Base-by-base conservation (phyloP, 2,329 filamentous ascomycete species). In the Stagonosporopsis rhizophila region DNA sequence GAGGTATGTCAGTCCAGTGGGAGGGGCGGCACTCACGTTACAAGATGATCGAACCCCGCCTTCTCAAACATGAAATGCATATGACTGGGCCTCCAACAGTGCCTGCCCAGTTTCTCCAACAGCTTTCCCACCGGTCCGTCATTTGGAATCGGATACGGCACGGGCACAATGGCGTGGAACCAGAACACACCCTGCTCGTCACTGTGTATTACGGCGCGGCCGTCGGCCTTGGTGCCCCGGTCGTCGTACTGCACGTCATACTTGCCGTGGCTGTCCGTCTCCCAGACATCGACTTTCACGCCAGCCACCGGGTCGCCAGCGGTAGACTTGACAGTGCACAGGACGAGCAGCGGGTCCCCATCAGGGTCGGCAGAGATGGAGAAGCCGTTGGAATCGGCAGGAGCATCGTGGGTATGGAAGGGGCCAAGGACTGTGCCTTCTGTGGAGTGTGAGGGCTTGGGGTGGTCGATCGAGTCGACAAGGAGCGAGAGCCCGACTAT, bases 111-210 rank as follows among this genome's bases (percentile, higher is more conserved):
- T 25, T 52, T 59, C 23, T 52, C 52, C 48, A 76, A 44, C 64
- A 76, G 62, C 46, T 64, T 64, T 1, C 73, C 92, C 1, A 96
- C 91, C 0, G 92, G 92, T 34, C 74, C 74, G 75, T 96, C 91
- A 66, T 91, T 83, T 1, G 91, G 91, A 67, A 96, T 95, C 0
- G 90, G 89, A 76, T 96, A 96, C 49, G 89, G 87, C 55, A 96
- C 91, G 0, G 92, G 92, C 57, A 89, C 87, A 71, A 96, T 91
- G 0, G 89, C 91, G 68, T 87, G 88, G 80, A 96, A 96, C 87
- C 89, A 96, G 73, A 96, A 95, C 1, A 82, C 70, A 0, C 93
- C 94, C 32, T 92, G 80, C 0, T 82, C 80, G 64, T 94, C 90
- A 58, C 83, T 89, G 38, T 77, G 77, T 80, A 92, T 83, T 54